A percentile compares a stretch with the other conserved stretches of the same genome.
Evolutionary conservation across 1,284 basidiomycete species (phyloP).

Genomic region (Ceratobasidium papillatum): DNA sequence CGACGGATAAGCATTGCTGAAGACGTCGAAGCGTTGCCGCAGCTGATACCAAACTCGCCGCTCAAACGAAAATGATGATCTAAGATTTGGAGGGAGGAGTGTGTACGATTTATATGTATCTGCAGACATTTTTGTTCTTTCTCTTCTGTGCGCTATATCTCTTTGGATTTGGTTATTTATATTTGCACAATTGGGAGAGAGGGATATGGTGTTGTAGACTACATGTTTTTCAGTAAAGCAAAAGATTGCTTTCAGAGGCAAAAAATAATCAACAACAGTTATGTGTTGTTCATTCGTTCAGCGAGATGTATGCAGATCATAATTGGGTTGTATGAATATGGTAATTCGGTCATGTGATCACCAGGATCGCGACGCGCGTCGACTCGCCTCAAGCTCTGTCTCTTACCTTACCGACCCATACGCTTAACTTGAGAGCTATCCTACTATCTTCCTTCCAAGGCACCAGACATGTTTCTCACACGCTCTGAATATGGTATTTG

Average conservation of each 20-base stretch:
- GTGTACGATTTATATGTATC: conserved; percentile 11
- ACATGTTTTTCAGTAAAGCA: conserved; percentile 14
- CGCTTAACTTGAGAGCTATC: background rate
- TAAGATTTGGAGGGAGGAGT: background rate
- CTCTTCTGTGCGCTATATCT: conserved; percentile 3
- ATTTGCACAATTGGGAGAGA: conserved; percentile 2
- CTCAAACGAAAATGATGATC: conserved; percentile 29
- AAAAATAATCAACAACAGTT: background rate
- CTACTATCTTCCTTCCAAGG: background rate
- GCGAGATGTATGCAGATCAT: conserved; percentile 13
- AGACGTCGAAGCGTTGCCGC: conserved; percentile 26
- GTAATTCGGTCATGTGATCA: conserved; percentile 32
- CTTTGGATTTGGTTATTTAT: conserved; percentile 26
- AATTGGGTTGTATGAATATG: background rate
- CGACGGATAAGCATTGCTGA: conserved; percentile 26
- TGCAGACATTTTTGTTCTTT: conserved; percentile 12
- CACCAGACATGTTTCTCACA: conserved; percentile 79
- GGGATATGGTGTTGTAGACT: conserved; percentile 10
- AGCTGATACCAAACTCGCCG: conserved; percentile 18
- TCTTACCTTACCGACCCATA: conserved; percentile 4
- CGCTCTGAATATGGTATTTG: conserved; percentile 87
- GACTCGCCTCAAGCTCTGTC: background rate
- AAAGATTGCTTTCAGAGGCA: background rate
- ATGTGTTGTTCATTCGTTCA: no score
- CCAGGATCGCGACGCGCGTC: conserved; percentile 37